A percentile compares a stretch with the other conserved stretches of the same genome.
These are phyloP conservation scores for Melanomma pulvis-pyrius DNA, from an alignment of 495 filamentous ascomycete genomes.

Conservation along the genomic window DNA sequence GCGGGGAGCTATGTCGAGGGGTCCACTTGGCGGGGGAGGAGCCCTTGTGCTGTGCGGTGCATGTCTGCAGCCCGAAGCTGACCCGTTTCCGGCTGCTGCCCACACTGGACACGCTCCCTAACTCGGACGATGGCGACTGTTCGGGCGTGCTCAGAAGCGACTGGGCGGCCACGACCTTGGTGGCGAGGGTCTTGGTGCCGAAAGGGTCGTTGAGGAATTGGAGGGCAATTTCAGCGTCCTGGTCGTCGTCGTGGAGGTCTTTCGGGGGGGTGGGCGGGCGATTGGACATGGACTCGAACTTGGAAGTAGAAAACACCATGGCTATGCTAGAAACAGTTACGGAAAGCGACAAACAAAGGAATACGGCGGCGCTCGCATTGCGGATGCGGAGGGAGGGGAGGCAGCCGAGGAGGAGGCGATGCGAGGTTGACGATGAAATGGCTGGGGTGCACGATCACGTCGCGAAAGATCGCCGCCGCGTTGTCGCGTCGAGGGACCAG, in stretches of 20 bases:
- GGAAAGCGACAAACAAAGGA: slow-evolving; percentile 19
- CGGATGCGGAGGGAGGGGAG: neutral
- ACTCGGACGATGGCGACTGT: slow-evolving; percentile 51
- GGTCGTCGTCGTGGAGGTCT: slow-evolving; percentile 49
- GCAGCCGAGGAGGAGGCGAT: neutral
- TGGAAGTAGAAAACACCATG: slow-evolving; percentile 42
- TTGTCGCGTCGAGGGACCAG: neutral
- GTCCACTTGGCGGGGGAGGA: slow-evolving; percentile 51
- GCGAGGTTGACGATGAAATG: slow-evolving; percentile 7
- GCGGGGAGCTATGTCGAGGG: slow-evolving; percentile 50
- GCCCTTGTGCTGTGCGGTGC: slow-evolving; percentile 68
- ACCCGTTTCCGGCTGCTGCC: slow-evolving; percentile 62
- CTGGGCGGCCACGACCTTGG: slow-evolving; percentile 4
- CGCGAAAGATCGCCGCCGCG: neutral
- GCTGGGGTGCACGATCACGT: slow-evolving; percentile 8
- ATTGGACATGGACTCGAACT: slow-evolving; percentile 48
- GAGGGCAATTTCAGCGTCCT: slow-evolving; percentile 42
- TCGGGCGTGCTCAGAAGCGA: slow-evolving; percentile 51
- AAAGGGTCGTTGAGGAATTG: slow-evolving; percentile 44
- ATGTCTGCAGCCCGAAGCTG: slow-evolving; percentile 57
- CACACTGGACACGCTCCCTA: slow-evolving; percentile 43
- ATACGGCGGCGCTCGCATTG: slow-evolving; percentile 10
- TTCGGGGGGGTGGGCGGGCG: slow-evolving; percentile 66
- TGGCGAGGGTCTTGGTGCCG: slow-evolving; percentile 25
- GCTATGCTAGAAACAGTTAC: slow-evolving; percentile 38